Evolutionary conservation across 345 rosid species (phyloP).

Genomic region (Salix koriyanagi): DNA sequence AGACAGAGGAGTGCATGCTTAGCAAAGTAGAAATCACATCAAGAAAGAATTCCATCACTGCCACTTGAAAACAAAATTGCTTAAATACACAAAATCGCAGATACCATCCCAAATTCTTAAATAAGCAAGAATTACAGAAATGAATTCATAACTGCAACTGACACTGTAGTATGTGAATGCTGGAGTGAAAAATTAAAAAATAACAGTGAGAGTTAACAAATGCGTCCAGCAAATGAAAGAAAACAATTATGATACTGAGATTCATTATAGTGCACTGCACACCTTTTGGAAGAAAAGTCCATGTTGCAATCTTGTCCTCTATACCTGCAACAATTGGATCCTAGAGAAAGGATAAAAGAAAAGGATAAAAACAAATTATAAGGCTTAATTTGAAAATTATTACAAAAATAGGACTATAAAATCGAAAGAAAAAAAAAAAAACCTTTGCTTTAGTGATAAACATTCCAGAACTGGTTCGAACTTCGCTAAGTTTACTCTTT

Average conservation of each 20-base stretch:
- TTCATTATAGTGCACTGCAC: neutral
- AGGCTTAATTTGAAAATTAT: neutral
- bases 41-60: neutral
- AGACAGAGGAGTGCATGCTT: neutral
- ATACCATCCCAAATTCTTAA: neutral
- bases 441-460: conserved; percentile 90
- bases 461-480: conserved; percentile 94
- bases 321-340: conserved; percentile 86
- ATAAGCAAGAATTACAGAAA: neutral
- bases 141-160: neutral
- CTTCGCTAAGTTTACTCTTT: conserved; percentile 76
- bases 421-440: conserved; percentile 5
- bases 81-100: neutral
- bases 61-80: neutral
- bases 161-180: neutral
- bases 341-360: conserved; percentile 27
- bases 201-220: neutral
- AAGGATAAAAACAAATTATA: neutral
- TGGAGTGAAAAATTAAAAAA: neutral
- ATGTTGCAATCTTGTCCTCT: conserved; percentile 86
- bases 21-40: neutral
- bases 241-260: neutral
- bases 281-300: conserved; percentile 99
- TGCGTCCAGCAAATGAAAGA: neutral
- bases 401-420: neutral